These are phyloP conservation scores for Lodderomyces elongisporus DNA, from an alignment of 1,139 yeast genomes.

Conservation along the genomic window DNA sequence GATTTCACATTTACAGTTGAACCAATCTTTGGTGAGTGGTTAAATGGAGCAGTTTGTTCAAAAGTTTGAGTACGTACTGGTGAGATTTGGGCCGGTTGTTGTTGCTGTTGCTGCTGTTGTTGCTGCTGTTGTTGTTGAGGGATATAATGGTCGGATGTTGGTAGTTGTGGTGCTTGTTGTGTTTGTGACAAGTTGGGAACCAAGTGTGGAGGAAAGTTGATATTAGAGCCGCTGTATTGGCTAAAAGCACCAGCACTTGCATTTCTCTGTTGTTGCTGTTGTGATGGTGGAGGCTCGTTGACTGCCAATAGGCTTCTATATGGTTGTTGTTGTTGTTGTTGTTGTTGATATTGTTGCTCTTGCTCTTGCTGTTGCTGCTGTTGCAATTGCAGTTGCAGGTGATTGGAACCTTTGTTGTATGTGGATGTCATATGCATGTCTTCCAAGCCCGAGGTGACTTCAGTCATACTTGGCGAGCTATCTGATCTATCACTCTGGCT, in stretches of 20 bases:
- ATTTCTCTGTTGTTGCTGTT: background rate
- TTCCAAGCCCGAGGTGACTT: slow-evolving; percentile 11
- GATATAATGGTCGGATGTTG: background rate
- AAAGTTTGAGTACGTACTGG: slow-evolving; percentile 3
- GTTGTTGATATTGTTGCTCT: slow-evolving; percentile 1
- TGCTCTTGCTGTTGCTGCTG: slow-evolving; percentile 2
- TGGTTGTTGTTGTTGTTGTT: slow-evolving; percentile 2
- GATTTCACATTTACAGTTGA: background rate
- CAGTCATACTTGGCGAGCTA: slow-evolving; percentile 10
- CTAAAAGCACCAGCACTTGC: too few relatives aligned
- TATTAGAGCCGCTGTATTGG: background rate
- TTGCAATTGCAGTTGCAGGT: slow-evolving; percentile 2
- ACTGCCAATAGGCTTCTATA: background rate
- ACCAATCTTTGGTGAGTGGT: slow-evolving; percentile 4
- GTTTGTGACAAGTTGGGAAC: background rate
- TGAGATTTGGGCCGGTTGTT: slow-evolving; percentile 3
- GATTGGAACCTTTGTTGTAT: slow-evolving; percentile 4
- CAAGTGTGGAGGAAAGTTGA: background rate
- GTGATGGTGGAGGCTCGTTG: background rate
- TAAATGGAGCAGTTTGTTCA: slow-evolving; percentile 5
- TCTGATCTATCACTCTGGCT: slow-evolving; percentile 7
- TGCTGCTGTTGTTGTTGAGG: slow-evolving; percentile 3
- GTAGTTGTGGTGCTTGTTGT: slow-evolving; percentile 1
- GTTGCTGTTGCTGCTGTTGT: slow-evolving; percentile 2
- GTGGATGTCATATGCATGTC: slow-evolving; percentile 6